phyloP scores from a whole-genome alignment of 164 flowering plant genomes.

The Pachysandra terminalis region DNA sequence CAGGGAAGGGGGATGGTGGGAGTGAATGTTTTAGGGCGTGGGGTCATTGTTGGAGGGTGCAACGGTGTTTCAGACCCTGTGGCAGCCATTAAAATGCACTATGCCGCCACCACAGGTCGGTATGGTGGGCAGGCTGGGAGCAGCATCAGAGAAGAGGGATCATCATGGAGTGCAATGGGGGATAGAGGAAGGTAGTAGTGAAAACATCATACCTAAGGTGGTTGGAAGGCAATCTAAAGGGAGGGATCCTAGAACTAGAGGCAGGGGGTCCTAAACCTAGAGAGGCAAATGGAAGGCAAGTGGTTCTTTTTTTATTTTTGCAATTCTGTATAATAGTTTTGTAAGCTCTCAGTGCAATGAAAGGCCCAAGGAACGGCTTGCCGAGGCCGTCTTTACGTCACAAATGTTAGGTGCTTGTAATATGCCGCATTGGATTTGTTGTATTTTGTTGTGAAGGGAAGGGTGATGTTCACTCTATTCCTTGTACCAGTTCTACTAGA shows the following conservation, averaged over 20 bases:
- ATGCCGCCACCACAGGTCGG: conserved; percentile 51
- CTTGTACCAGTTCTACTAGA: too few species aligned
- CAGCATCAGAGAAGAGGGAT: conserved; percentile 53
- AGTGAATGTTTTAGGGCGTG: conserved; percentile 47
- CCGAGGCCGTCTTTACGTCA: conserved; percentile 11
- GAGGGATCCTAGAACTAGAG: too few species aligned
- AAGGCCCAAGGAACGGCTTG: conserved; percentile 20
- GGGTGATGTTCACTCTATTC: too few species aligned
- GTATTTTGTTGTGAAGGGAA: conserved; percentile 25
- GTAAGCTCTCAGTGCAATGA: conserved; percentile 35
- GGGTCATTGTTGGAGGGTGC: conserved; percentile 43
- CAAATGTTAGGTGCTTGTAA: conserved; percentile 35
- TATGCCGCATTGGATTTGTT: conserved; percentile 45
- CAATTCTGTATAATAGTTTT: conserved; percentile 59
- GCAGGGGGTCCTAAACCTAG: too few species aligned
- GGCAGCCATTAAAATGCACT: conserved; percentile 75
- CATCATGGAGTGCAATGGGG: conserved; percentile 51
- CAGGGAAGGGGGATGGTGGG: conserved; percentile 44
- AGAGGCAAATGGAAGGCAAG: not conserved
- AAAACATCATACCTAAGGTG: too few species aligned
- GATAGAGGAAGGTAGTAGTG: conserved; percentile 61
- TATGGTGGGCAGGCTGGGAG: conserved; percentile 38
- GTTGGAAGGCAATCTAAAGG: too few species aligned
- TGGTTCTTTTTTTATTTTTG: conserved; percentile 8
- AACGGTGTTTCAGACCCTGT: conserved; percentile 74